These are phyloP conservation scores for Spergularia bocconei DNA, from an alignment of 148 eudicot species.

Conservation along the genomic window DNA sequence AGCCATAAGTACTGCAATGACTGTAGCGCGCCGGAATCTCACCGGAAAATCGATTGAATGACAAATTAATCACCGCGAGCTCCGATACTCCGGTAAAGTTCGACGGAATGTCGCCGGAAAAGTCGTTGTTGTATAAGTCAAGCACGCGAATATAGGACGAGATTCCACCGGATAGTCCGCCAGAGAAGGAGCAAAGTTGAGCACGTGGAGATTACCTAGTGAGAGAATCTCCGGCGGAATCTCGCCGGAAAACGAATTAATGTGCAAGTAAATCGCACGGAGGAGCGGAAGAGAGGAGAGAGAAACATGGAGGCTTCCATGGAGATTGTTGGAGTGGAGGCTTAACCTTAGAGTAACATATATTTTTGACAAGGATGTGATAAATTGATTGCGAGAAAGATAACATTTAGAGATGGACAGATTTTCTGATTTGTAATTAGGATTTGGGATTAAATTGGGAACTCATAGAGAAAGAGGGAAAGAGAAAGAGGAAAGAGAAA, in stretches of 20 bases:
- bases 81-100: conserved; percentile 27
- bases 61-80: conserved; percentile 41
- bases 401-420: too few relatives aligned
- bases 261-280: conserved; percentile 48
- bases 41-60: conserved; percentile 46
- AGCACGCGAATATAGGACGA: conserved; percentile 39
- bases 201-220: conserved; percentile 33
- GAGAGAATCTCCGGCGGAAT: conserved; percentile 33
- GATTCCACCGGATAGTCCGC: conserved; percentile 27
- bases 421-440: too few relatives aligned
- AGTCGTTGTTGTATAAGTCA: conserved; percentile 46
- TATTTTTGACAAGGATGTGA: too few relatives aligned
- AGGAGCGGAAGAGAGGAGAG: conserved; percentile 39
- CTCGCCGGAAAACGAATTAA: conserved; percentile 51
- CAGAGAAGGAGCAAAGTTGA: conserved; percentile 51
- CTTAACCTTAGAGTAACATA: conserved; percentile 22
- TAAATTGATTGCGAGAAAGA: too few relatives aligned
- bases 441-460: too few relatives aligned
- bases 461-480: too few relatives aligned
- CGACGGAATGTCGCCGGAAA: conserved; percentile 44
- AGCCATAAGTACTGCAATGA: conserved; percentile 44
- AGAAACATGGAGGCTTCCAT: conserved; percentile 22
- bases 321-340: conserved; percentile 49
- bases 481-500: too few relatives aligned
- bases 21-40: conserved; percentile 49